Percentiles rank a stretch among this genome's conserved stretches.
These are phyloP conservation scores for Ogataea polymorpha DNA, from an alignment of 805 yeast species.

Conservation along the genomic window DNA sequence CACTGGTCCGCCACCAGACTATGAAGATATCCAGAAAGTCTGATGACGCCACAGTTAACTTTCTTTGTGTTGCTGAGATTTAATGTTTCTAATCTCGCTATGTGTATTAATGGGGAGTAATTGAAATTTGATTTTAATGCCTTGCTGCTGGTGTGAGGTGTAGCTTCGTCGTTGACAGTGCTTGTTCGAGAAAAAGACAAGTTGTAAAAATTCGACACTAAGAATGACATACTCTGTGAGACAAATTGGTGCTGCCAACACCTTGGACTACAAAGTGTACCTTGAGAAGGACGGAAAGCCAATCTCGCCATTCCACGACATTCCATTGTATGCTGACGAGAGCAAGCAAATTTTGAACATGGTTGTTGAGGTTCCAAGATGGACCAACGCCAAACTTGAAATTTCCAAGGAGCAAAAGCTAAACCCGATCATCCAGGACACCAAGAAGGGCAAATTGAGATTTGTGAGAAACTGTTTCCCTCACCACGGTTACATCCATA, in stretches of 20 bases:
- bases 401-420: slow-evolving; percentile 78
- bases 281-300: slow-evolving; percentile 92
- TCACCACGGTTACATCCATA: slow-evolving; percentile 97
- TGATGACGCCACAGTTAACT: slow-evolving; percentile 17
- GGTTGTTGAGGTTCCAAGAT: slow-evolving; percentile 95
- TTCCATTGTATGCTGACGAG: slow-evolving; percentile 90
- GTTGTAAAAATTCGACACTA: background rate
- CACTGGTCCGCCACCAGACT: slow-evolving; percentile 70
- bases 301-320: slow-evolving; percentile 93
- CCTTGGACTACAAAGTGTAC: slow-evolving; percentile 88
- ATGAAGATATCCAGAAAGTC: slow-evolving; percentile 39
- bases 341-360: slow-evolving; percentile 78
- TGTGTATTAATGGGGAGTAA: background rate
- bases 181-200: slow-evolving; percentile 7
- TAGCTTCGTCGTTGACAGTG: background rate
- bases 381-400: slow-evolving; percentile 97
- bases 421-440: slow-evolving; percentile 96
- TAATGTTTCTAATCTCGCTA: slow-evolving; percentile 2
- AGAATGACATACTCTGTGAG: slow-evolving; percentile 79
- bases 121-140: background rate
- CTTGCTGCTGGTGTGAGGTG: slow-evolving; percentile 4
- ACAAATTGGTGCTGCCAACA: slow-evolving; percentile 93
- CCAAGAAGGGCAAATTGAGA: slow-evolving; percentile 94
- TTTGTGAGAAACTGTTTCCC: slow-evolving; percentile 98
- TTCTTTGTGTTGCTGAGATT: slow-evolving; percentile 22